Percentiles rank a stretch among this genome's conserved stretches.
Evolutionary conservation across 2,329 filamentous ascomycete genomes (phyloP).

Genomic region (Aspergillus cejpii): DNA sequence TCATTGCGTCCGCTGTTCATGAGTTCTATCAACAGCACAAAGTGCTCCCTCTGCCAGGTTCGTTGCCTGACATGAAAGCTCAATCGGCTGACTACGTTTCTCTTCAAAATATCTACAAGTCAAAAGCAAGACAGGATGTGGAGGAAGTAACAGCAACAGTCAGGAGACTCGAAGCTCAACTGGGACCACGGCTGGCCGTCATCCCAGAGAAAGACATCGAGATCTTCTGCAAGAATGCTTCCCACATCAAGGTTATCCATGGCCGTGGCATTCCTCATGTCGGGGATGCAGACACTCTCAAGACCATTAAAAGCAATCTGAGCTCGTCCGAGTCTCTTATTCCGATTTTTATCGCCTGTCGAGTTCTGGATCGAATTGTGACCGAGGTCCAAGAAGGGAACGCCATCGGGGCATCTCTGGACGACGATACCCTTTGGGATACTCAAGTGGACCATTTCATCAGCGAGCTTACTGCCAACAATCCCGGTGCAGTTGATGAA

Average conservation of each 20-base stretch:
- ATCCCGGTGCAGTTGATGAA: constrained; percentile 44
- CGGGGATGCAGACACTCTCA: constrained; percentile 37
- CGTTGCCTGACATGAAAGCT: constrained; percentile 95
- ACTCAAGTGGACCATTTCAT: constrained; percentile 27
- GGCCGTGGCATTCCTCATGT: constrained; percentile 52
- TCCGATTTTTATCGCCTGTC: constrained; percentile 63
- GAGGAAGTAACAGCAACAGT: constrained; percentile 65
- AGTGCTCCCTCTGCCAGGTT: constrained; percentile 74
- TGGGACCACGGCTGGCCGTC: constrained; percentile 40
- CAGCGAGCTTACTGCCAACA: constrained; percentile 31
- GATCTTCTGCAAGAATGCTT: constrained; percentile 89
- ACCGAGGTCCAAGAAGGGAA: constrained; percentile 49
- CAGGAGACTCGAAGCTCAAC: constrained; percentile 48
- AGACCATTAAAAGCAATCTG: constrained; percentile 36
- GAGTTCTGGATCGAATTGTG: constrained; percentile 40
- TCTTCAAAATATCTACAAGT: constrained; percentile 88
- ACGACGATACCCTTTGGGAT: constrained; percentile 31
- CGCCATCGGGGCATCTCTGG: constrained; percentile 20
- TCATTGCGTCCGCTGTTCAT: constrained; percentile 73
- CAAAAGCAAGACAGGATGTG: constrained; percentile 71
- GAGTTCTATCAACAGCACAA: constrained; percentile 67
- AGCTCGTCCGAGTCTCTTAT: constrained; percentile 53
- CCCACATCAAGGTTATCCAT: constrained; percentile 82
- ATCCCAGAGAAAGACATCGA: constrained; percentile 72
- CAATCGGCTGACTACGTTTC: constrained; percentile 82